phyloP scores from a whole-genome alignment of 2,329 filamentous ascomycete species.

The Colletotrichum godetiae region DNA sequence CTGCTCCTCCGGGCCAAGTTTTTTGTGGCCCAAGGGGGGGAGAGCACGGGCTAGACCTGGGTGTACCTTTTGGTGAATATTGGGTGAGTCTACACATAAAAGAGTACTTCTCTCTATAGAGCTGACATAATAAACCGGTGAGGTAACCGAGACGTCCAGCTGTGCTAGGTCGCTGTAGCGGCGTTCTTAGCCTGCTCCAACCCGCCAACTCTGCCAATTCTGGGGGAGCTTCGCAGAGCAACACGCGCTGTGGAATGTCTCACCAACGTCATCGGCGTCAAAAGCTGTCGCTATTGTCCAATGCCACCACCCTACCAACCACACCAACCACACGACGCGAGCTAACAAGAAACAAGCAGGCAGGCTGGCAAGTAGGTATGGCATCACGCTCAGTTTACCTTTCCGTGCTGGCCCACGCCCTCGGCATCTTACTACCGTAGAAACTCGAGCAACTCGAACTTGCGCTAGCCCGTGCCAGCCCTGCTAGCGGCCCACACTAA shows the following conservation, averaged over 20 bases:
- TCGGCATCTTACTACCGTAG: neutral
- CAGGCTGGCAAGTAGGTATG: neutral
- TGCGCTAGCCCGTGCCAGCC: too few relatives aligned
- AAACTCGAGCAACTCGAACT: too few relatives aligned
- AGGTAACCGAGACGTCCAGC: neutral
- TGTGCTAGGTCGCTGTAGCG: neutral
- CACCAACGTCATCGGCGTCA: conserved; percentile 33
- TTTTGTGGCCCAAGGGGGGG: neutral
- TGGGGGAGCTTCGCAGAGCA: conserved; percentile 12
- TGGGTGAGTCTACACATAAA: too few relatives aligned
- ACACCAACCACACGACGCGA: neutral
- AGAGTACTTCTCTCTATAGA: neutral
- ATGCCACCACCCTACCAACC: conserved; percentile 9
- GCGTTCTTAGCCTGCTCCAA: conserved; percentile 4
- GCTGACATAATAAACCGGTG: neutral
- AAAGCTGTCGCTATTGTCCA: conserved; percentile 9
- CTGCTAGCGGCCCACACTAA: too few relatives aligned
- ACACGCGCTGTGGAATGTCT: conserved; percentile 19
- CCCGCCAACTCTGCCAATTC: neutral
- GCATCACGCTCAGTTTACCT: neutral
- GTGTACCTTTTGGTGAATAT: neutral
- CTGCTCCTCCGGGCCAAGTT: conserved; percentile 4
- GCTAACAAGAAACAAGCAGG: conserved; percentile 1
- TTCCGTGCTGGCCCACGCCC: neutral
- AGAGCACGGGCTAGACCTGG: neutral